Evolutionary conservation across 139 green algal genomes (phyloP).

Genomic region (Limnomonas spitsbergensis): DNA sequence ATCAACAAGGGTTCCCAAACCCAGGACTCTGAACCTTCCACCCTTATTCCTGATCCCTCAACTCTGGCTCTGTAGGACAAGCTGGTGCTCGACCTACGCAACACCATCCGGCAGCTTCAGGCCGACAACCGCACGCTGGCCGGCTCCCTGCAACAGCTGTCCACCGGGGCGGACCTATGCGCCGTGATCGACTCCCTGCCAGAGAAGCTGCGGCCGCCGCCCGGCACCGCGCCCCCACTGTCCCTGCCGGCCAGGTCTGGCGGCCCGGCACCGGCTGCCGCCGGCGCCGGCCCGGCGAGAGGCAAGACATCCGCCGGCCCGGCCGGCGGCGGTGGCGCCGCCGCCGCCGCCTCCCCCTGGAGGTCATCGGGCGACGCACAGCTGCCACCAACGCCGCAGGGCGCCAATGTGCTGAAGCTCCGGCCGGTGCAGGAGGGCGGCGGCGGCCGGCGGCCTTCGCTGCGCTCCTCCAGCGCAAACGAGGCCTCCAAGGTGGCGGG

Average conservation of each 20-base stretch:
- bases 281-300: neutral
- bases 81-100: slow-evolving; percentile 59
- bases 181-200: slow-evolving; percentile 40
- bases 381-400: neutral
- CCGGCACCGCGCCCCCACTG: slow-evolving; percentile 2
- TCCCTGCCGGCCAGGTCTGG: neutral
- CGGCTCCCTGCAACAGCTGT: slow-evolving; percentile 37
- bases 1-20: too few relatives aligned
- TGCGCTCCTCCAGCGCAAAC: too few relatives aligned
- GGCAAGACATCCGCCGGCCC: neutral
- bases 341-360: neutral
- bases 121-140: slow-evolving; percentile 54
- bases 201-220: slow-evolving; percentile 28
- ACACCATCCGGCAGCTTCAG: slow-evolving; percentile 51
- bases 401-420: slow-evolving; percentile 8
- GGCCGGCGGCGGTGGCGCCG: neutral
- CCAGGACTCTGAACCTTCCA: too few relatives aligned
- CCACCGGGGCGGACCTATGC: slow-evolving; percentile 22
- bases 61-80: too few relatives aligned
- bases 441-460: too few relatives aligned
- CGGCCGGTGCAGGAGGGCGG: neutral
- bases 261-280: neutral
- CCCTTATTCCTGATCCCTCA: too few relatives aligned
- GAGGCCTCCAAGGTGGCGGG: too few relatives aligned
- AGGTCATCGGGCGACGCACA: neutral